Percentiles rank a stretch among this genome's conserved stretches.
Evolutionary conservation across 1,139 yeast genomes (phyloP).

Genomic region (Taphrina flavorubra): DNA sequence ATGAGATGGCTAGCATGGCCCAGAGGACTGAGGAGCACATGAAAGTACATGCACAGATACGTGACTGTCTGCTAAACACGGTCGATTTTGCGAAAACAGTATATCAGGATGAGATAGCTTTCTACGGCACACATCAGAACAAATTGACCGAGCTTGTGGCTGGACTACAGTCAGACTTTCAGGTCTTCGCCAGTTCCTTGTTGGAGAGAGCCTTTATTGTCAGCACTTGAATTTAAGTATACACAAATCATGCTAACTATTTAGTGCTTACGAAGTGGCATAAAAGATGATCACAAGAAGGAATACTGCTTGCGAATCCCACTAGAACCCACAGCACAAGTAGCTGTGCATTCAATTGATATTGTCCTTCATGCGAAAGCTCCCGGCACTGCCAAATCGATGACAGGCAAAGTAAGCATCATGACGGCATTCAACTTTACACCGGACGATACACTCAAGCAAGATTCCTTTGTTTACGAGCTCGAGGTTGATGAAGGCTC

Average conservation of each 20-base stretch:
- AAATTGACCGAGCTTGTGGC: not conserved
- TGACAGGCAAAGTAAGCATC: constrained; percentile 8
- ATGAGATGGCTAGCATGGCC: not conserved
- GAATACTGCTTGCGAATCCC: constrained; percentile 2
- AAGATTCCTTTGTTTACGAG: constrained; percentile 13
- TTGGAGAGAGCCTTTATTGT: not conserved
- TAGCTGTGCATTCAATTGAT: constrained; percentile 4
- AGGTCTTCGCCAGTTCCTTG: not conserved
- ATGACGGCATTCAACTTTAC: not conserved
- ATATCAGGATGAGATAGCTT: not conserved
- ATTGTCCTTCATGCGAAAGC: not conserved
- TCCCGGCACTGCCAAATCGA: not conserved
- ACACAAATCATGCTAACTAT: not conserved
- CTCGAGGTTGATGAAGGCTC: constrained; percentile 16
- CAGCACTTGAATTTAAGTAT: not conserved
- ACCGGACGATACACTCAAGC: not conserved
- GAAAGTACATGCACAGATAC: not conserved
- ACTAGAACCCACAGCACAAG: constrained; percentile 11
- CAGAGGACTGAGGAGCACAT: not conserved
- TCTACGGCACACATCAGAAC: not conserved
- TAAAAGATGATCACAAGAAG: not conserved
- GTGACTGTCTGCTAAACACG: not conserved
- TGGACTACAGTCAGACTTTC: not conserved
- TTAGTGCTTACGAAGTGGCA: constrained; percentile 1
- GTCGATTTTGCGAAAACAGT: not conserved